These are phyloP conservation scores for Tricholoma furcatifolium DNA, from an alignment of 768 basidiomycete genomes.

Conservation along the genomic window DNA sequence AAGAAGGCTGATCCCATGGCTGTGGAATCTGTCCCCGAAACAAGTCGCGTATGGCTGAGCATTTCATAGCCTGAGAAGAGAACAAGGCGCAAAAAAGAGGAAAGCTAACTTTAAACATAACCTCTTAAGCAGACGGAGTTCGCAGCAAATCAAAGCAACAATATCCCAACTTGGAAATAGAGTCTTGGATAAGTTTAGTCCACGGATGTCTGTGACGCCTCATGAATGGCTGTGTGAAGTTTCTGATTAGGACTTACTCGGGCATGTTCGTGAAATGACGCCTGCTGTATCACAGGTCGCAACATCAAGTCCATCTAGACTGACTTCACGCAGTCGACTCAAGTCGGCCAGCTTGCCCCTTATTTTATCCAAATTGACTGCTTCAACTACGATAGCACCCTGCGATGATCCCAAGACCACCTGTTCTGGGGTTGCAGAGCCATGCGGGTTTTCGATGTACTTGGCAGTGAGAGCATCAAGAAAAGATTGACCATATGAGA, in stretches of 20 bases:
- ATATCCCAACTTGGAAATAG: slow-evolving; percentile 71
- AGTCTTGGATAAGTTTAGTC: slow-evolving; percentile 78
- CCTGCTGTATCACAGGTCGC: slow-evolving; percentile 47
- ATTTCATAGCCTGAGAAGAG: slow-evolving; percentile 17
- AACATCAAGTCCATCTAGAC: slow-evolving; percentile 71
- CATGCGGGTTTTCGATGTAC: slow-evolving; percentile 69
- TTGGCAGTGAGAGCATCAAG: slow-evolving; percentile 70
- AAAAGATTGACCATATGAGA: slow-evolving; percentile 69
- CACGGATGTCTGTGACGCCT: slow-evolving; percentile 58
- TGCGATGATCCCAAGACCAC: slow-evolving; percentile 79
- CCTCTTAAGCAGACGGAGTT: slow-evolving; percentile 60
- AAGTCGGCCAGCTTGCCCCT: slow-evolving; percentile 67
- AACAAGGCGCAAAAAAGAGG: slow-evolving; percentile 9
- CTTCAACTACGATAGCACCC: slow-evolving; percentile 83
- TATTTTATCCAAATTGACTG: slow-evolving; percentile 79
- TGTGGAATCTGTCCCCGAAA: slow-evolving; percentile 30
- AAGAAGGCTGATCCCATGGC: slow-evolving; percentile 43
- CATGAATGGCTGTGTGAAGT: neutral
- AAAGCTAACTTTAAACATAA: slow-evolving; percentile 79
- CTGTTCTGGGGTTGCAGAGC: slow-evolving; percentile 52
- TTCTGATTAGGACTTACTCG: slow-evolving; percentile 53
- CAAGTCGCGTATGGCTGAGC: slow-evolving; percentile 68
- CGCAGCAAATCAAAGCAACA: slow-evolving; percentile 59
- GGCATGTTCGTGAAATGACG: slow-evolving; percentile 55
- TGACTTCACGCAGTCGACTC: slow-evolving; percentile 70